A percentile compares a stretch with the other conserved stretches of the same genome.
These are phyloP conservation scores for Neofusicoccum umdonicola DNA, from an alignment of 2,329 filamentous ascomycete genomes.

Conservation along the genomic window DNA sequence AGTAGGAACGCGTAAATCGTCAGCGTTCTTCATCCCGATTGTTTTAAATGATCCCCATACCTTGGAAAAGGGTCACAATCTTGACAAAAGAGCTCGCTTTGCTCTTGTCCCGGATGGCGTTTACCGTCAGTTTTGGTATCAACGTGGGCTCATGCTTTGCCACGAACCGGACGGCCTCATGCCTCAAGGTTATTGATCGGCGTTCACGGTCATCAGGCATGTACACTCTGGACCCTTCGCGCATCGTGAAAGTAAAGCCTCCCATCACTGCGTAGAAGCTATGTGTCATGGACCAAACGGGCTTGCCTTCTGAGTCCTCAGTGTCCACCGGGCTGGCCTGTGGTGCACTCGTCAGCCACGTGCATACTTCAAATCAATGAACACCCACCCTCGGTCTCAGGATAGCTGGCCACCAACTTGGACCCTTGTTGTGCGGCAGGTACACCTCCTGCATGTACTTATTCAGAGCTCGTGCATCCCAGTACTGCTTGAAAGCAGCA, in stretches of 20 bases:
- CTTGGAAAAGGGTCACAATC: neutral
- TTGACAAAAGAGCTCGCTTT: slow-evolving; percentile 3
- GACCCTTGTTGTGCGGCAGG: neutral
- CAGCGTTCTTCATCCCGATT: neutral
- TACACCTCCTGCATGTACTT: neutral
- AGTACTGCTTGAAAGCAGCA: slow-evolving; percentile 12
- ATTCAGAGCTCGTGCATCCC: neutral
- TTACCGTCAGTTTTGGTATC: slow-evolving; percentile 3
- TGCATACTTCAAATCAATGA: neutral
- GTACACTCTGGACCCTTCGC: neutral
- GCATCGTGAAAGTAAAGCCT: slow-evolving; percentile 19
- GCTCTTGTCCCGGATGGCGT: slow-evolving; percentile 18
- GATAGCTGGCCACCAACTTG: neutral
- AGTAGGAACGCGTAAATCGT: too few relatives aligned
- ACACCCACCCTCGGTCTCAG: neutral
- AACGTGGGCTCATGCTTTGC: neutral
- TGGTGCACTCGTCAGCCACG: neutral
- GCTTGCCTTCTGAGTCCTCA: neutral
- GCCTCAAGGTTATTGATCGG: slow-evolving; percentile 11
- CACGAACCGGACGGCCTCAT: slow-evolving; percentile 5
- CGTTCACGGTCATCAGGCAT: neutral
- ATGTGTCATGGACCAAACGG: slow-evolving; percentile 21
- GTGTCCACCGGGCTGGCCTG: neutral
- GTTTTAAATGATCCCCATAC: neutral
- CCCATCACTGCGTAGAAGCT: slow-evolving; percentile 23